A percentile compares a stretch with the other conserved stretches of the same genome.
Evolutionary conservation across 768 basidiomycete species (phyloP).

Genomic region (Bullera alba): DNA sequence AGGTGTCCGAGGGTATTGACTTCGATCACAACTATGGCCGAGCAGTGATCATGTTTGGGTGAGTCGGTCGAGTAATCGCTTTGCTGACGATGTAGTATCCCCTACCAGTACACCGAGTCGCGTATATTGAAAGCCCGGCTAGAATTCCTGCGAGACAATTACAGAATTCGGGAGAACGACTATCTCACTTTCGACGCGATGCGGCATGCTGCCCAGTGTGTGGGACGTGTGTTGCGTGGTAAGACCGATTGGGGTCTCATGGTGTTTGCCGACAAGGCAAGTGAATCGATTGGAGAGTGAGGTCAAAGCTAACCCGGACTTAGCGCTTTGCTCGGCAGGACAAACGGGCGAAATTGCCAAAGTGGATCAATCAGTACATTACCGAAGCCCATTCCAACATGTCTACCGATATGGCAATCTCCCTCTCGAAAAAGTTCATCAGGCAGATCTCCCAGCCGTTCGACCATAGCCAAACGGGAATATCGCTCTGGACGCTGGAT

Average conservation of each 20-base stretch:
- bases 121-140: constrained; percentile 93
- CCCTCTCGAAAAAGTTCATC: constrained; percentile 91
- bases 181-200: constrained; percentile 99
- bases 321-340: constrained; percentile 43
- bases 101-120: constrained; percentile 97
- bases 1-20: constrained; percentile 99
- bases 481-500: constrained; percentile 90
- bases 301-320: background rate
- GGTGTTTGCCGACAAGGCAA: constrained; percentile 97
- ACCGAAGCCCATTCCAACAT: constrained; percentile 96
- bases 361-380: constrained; percentile 99
- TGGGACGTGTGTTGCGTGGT: constrained; percentile 91
- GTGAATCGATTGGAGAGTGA: background rate
- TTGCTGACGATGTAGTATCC: constrained; percentile 57
- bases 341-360: constrained; percentile 80
- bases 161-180: constrained; percentile 96
- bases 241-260: constrained; percentile 99
- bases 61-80: constrained; percentile 24
- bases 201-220: constrained; percentile 98
- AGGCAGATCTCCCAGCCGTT: constrained; percentile 97
- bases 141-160: constrained; percentile 95
- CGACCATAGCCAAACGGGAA: constrained; percentile 88
- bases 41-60: constrained; percentile 99
- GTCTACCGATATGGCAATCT: constrained; percentile 95
- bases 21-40: constrained; percentile 99